phyloP scores from a whole-genome alignment of 805 yeast genomes.

The Dipodascopsis uninucleata region DNA sequence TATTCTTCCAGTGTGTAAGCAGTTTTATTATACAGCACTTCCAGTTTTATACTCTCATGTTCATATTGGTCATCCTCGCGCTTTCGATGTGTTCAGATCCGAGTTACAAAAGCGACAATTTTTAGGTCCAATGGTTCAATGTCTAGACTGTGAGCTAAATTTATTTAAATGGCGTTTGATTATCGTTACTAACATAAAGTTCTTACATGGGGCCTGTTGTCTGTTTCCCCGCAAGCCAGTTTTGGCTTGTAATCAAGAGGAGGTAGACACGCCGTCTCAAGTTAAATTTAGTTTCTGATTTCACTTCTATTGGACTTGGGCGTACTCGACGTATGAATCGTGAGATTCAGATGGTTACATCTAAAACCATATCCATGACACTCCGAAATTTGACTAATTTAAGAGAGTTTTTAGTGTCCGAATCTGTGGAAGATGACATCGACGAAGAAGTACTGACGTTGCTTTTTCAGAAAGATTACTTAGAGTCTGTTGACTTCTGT shows the following conservation, averaged over 20 bases:
- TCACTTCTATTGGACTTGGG: conserved; percentile 86
- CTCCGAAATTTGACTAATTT: conserved; percentile 59
- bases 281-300: conserved; percentile 68
- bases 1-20: conserved; percentile 29
- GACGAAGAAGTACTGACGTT: conserved; percentile 53
- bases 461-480: conserved; percentile 53
- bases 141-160: conserved; percentile 53
- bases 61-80: conserved; percentile 69
- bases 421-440: conserved; percentile 79
- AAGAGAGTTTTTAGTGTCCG: conserved; percentile 76
- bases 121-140: conserved; percentile 59
- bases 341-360: conserved; percentile 86
- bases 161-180: background rate
- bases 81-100: conserved; percentile 66
- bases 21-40: conserved; percentile 37
- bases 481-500: conserved; percentile 79
- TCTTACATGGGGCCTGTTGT: no score
- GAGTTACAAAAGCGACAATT: conserved; percentile 39
- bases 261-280: no score
- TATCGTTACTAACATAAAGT: no score
- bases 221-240: no score
- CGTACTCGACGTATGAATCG: conserved; percentile 85
- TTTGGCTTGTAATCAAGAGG: no score
- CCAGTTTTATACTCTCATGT: conserved; percentile 40
- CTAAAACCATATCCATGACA: conserved; percentile 62